These are phyloP conservation scores for Cyclanthera cordifolia DNA, from an alignment of 306 rosid genomes.

Conservation along the genomic window DNA sequence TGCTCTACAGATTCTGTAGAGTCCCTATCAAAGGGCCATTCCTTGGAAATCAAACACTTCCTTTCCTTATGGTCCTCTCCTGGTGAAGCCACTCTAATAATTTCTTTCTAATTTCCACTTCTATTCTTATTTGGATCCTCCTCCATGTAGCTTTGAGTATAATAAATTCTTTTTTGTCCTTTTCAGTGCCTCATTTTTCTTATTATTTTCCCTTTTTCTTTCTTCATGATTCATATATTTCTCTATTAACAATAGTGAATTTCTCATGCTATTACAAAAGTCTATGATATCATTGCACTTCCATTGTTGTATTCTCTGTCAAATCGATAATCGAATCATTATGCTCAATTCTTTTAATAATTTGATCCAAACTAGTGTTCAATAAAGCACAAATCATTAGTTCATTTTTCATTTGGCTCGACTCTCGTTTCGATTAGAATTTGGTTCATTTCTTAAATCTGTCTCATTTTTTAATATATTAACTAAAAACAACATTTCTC, in stretches of 20 bases:
- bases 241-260: neutral
- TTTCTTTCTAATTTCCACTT: slow-evolving; percentile 5
- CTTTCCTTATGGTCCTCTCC: slow-evolving; percentile 4
- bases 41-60: slow-evolving; percentile 13
- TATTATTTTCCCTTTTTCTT: neutral
- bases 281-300: neutral
- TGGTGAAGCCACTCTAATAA: slow-evolving; percentile 34
- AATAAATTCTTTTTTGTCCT: neutral
- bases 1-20: slow-evolving; percentile 8
- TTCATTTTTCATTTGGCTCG: no score
- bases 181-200: neutral
- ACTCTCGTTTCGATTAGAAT: no score
- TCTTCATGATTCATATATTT: neutral
- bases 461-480: no score
- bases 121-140: neutral
- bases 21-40: slow-evolving; percentile 14
- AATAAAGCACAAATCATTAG: no score
- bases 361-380: no score
- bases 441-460: no score
- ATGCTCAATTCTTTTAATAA: no score
- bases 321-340: no score
- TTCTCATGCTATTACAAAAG: neutral
- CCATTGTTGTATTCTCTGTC: no score
- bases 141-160: no score
- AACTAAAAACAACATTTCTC: no score